Evolutionary conservation across 2,329 filamentous ascomycete species (phyloP), one percentile per base, ranked within the genome.

Genomic region (Sporothrix mexicana): DNA sequence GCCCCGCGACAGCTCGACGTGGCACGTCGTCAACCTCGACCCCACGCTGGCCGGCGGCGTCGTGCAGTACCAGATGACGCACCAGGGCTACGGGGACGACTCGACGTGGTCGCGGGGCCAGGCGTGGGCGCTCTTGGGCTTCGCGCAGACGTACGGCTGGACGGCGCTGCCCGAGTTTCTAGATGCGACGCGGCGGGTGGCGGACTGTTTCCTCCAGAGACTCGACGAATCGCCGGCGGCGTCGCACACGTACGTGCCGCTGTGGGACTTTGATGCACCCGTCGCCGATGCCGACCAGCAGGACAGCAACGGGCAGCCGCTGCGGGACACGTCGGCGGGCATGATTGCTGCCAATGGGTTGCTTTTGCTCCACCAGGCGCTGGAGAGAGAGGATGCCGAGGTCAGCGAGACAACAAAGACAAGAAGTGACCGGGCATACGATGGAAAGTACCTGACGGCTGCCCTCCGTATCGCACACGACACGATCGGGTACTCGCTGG

Each of bases 61-160:
- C 0, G 77, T 86, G 6, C 85, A 85, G 74, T 79, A 82, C 20
- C 81, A 81, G 45, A 80, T 83, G 71, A 87, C 86, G 0, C 84
- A 83, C 0, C 86, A 88, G 73, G 86, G 86, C 0, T 84, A 83
- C 75, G 74, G 77, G 0, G 82, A 83, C 47, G 76, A 79, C 20
- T 86, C 84, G 0, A 86, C 84, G 0, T 88, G 86, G 86, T 80
- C 83, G 9, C 81, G 86, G 15, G 85, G 86, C 1, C 86, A 88
- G 71, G 85, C 85, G 0, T 87, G 86, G 85, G 82, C 80, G 0
- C 83, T 87, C 20, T 78, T 86, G n/a, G 85, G 85, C 0, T 87
- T 85, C 62, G 81, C 85, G 0, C 85, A 87, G 74, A 83, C 84
- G 0, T 87, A 84, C 73, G 78, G 77, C 36, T 87, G 85, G 85